Evolutionary conservation across 495 filamentous ascomycete genomes (phyloP).

Genomic region (Polyplosphaeria fusca): DNA sequence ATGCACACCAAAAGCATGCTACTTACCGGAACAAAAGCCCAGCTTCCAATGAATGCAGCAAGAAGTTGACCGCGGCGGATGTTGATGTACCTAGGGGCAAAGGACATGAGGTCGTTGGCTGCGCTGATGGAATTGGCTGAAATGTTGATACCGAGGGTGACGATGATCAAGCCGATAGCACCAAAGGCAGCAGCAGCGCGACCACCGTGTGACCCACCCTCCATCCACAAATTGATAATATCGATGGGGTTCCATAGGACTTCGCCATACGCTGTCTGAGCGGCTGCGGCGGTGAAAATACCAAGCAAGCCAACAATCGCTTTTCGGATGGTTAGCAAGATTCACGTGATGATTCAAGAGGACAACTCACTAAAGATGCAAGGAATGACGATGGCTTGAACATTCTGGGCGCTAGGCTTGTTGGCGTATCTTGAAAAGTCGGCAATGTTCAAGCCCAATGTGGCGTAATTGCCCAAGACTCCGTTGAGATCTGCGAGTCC

Average conservation of each 20-base stretch:
- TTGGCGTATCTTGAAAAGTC: conserved; percentile 31
- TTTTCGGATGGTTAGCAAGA: conserved; percentile 4
- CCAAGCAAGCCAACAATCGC: conserved; percentile 31
- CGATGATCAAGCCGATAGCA: conserved; percentile 45
- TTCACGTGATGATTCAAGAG: background rate
- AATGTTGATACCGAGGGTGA: conserved; percentile 49
- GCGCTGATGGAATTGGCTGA: conserved; percentile 64
- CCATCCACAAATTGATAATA: conserved; percentile 31
- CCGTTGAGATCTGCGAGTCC: conserved; percentile 23
- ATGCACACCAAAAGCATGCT: background rate
- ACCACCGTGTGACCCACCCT: conserved; percentile 22
- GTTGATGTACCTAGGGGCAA: conserved; percentile 59
- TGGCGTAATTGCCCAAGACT: conserved; percentile 33
- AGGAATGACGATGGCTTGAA: conserved; percentile 30
- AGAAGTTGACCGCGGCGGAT: conserved; percentile 63
- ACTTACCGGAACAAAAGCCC: conserved; percentile 21
- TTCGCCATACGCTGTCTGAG: conserved; percentile 23
- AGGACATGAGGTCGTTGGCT: conserved; percentile 61
- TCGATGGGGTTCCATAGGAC: conserved; percentile 33
- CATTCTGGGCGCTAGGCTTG: conserved; percentile 23
- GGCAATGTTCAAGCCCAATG: conserved; percentile 33
- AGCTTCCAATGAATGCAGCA: conserved; percentile 50
- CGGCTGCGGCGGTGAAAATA: conserved; percentile 31
- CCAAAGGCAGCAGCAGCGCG: conserved; percentile 40
- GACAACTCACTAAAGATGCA: conserved; percentile 20